Conservation (phyloP, 73 alveolate genomes). For the Paramecium primaurelia region DNA sequence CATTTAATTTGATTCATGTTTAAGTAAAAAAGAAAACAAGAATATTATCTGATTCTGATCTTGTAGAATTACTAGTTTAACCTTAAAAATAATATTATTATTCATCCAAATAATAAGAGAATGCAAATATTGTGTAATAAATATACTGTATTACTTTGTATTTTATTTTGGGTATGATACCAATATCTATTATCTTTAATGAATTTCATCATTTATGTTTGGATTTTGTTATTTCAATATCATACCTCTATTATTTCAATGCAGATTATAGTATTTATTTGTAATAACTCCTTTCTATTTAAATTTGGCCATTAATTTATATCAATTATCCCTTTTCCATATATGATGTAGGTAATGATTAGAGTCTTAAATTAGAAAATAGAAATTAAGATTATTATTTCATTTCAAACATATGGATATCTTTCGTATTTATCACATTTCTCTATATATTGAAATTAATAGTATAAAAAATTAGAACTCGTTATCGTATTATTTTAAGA, state of each 20-base stretch:
- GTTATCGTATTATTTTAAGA: background rate
- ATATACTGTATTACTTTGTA: background rate
- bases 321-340: background rate
- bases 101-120: background rate
- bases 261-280: background rate
- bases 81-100: background rate
- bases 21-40: background rate
- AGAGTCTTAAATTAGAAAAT: background rate
- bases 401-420: background rate
- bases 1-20: background rate
- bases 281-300: background rate
- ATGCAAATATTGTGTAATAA: background rate
- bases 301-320: background rate
- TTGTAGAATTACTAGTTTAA: background rate
- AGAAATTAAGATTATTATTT: background rate
- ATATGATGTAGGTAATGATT: background rate
- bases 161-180: background rate
- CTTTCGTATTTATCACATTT: background rate
- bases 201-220: background rate
- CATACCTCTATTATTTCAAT: background rate
- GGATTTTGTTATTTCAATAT: background rate
- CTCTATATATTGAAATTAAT: background rate
- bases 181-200: background rate
- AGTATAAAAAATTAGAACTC: background rate
- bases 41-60: background rate